Evolutionary conservation across 2,329 filamentous ascomycete species (phyloP).

Genomic region (Rugonectria rugulosa): DNA sequence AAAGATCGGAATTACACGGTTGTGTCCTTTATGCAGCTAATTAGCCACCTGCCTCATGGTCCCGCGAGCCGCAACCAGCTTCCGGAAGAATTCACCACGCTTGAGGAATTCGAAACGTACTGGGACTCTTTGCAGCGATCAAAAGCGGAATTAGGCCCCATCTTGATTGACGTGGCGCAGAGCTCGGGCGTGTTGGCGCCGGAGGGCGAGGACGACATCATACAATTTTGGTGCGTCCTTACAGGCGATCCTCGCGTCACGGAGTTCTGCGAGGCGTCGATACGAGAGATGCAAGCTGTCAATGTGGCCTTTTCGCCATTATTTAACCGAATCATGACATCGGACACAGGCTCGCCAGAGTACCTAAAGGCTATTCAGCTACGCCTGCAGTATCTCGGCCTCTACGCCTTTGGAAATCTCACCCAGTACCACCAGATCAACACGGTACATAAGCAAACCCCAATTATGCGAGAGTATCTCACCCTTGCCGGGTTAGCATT

Average conservation of each 20-base stretch:
- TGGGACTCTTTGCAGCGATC: slow-evolving; percentile 12
- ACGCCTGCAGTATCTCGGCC: slow-evolving; percentile 40
- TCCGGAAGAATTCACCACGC: slow-evolving; percentile 14
- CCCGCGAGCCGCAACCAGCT: slow-evolving; percentile 6
- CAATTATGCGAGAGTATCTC: slow-evolving; percentile 44
- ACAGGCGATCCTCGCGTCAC: slow-evolving; percentile 18
- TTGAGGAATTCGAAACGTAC: slow-evolving; percentile 35
- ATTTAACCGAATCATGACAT: slow-evolving; percentile 41
- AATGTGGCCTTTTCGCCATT: slow-evolving; percentile 44
- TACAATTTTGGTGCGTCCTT: slow-evolving; percentile 11
- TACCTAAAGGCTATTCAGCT: slow-evolving; percentile 45
- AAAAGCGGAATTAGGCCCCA: slow-evolving; percentile 14
- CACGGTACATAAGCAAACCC: slow-evolving; percentile 32
- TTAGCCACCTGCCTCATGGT: slow-evolving; percentile 17
- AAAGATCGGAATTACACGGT: slow-evolving; percentile 26
- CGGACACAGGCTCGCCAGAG: slow-evolving; percentile 33
- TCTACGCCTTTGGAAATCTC: slow-evolving; percentile 40
- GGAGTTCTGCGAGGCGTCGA: slow-evolving; percentile 21
- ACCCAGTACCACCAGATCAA: slow-evolving; percentile 35
- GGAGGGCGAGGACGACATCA: slow-evolving; percentile 10
- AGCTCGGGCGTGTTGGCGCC: slow-evolving; percentile 9
- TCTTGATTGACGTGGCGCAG: slow-evolving; percentile 22
- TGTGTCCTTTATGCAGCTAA: slow-evolving; percentile 26
- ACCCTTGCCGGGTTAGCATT: slow-evolving; percentile 40
- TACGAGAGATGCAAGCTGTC: slow-evolving; percentile 24